A percentile compares a stretch with the other conserved stretches of the same genome.
phyloP scores from a whole-genome alignment of 192 early-diverging fungal genomes.

The Tieghemiomyces parasiticus region DNA sequence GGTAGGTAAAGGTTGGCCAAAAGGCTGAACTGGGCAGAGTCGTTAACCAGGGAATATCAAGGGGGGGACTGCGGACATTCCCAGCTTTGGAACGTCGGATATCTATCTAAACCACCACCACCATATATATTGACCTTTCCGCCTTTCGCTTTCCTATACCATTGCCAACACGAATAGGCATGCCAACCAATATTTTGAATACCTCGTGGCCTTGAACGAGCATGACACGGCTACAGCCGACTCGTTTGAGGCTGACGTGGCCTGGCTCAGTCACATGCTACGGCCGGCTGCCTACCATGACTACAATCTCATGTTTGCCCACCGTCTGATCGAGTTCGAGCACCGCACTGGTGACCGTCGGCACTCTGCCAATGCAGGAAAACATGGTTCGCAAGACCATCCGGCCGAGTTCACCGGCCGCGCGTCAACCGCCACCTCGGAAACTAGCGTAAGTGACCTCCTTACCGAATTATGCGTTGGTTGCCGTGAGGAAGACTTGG shows the following conservation, averaged over 20 bases:
- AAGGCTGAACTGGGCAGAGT: too few species aligned
- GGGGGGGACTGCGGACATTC: too few species aligned
- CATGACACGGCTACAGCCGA: background rate
- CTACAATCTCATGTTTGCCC: background rate
- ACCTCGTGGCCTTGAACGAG: constrained; percentile 3
- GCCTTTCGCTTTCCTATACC: too few species aligned
- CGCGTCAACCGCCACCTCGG: background rate
- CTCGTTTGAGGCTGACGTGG: background rate
- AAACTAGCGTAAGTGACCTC: background rate
- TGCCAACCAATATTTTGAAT: background rate
- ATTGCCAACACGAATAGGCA: too few species aligned
- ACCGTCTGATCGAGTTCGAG: background rate
- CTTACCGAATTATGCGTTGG: background rate
- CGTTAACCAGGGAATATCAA: too few species aligned
- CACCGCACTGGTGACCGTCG: background rate
- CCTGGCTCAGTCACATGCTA: constrained; percentile 2
- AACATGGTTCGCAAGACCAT: background rate
- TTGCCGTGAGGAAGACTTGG: too few species aligned
- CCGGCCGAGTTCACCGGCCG: background rate
- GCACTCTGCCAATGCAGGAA: background rate
- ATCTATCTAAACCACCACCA: too few species aligned
- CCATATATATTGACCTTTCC: too few species aligned
- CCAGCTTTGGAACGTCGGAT: too few species aligned
- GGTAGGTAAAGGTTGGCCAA: too few species aligned
- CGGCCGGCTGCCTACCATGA: background rate